Base-by-base conservation (phyloP, 78 protist species). In the Chrysochromulina parva region DNA sequence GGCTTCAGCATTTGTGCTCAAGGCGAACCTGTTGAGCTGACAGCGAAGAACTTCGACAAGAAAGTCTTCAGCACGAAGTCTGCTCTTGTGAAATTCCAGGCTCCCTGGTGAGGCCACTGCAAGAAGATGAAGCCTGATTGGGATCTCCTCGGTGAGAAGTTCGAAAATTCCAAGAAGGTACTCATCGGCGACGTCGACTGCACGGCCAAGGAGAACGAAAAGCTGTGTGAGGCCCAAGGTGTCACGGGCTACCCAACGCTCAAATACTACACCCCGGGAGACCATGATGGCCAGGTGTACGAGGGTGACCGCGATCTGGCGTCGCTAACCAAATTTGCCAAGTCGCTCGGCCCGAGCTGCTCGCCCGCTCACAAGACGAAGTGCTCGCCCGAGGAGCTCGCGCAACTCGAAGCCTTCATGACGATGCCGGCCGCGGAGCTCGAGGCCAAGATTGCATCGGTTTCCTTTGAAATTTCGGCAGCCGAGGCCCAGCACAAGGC, bases 171-270 rank as follows among this genome's bases (percentile, higher is more conserved):
- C 20, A n/a, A n/a, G 17, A n/a, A 6, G 50, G 76, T 67, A 14
- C 22, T 67, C 50, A 67, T 67, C 0, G 76, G 50, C 11, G 76
- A 67, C 50, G 76, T 67, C 19, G 76, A 67, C 76, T 67, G 76
- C 50, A 67, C 76, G 50, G 47, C 50, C 50, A 28, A 62, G 9
- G 19, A 17, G 26, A 22, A 17, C 76, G 28, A 67, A 50, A 50
- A 0, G 50, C 76, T 88, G 7, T 88, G 90, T 84, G 55, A 58
- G 19, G 19, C 50, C 52, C 57, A 58, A 50, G 93, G 62, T 6
- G 93, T 91, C 16, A 1, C 59, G 19, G 93, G 93, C 9, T 91
- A 85, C 57, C 93, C 93, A 20, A 91, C 93, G 55, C 20, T 91
- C 90, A 91, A 91, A 86, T 91, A 91, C 86, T 91, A 24, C 69